Evolutionary conservation across 805 yeast species (phyloP).

Genomic region (Debaryomyces maramus): DNA sequence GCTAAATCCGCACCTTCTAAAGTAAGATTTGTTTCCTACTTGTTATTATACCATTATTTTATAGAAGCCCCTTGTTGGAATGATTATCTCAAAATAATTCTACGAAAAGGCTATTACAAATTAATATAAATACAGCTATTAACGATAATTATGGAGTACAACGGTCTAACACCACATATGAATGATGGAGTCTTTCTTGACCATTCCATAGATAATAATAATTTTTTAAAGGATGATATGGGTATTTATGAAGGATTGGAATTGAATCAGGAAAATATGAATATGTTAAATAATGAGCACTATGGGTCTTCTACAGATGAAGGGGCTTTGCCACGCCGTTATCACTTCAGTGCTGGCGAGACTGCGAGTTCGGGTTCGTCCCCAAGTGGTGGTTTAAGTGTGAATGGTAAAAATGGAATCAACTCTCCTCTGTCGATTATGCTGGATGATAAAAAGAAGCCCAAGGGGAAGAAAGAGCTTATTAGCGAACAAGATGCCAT

Average conservation of each 20-base stretch:
- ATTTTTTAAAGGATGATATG: neutral
- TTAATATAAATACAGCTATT: too few relatives aligned
- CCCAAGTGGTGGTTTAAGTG: neutral
- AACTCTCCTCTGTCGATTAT: slow-evolving; percentile 1
- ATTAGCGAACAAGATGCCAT: slow-evolving; percentile 39
- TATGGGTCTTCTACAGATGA: neutral
- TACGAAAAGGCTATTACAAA: too few relatives aligned
- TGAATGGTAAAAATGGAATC: neutral
- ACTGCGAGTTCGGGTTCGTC: slow-evolving; percentile 5
- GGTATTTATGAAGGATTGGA: neutral
- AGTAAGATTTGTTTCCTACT: neutral
- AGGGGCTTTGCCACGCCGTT: neutral
- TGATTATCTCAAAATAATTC: too few relatives aligned
- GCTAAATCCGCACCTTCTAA: slow-evolving; percentile 19
- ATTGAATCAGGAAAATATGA: slow-evolving; percentile 5
- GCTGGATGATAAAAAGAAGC: slow-evolving; percentile 2
- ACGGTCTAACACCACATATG: neutral
- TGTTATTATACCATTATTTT: too few relatives aligned
- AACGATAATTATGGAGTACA: neutral
- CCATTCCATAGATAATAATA: neutral
- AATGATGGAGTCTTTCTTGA: neutral
- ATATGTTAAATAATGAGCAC: slow-evolving; percentile 4
- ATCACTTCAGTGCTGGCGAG: neutral
- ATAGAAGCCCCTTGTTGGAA: too few relatives aligned
- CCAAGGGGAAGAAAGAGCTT: slow-evolving; percentile 24